Evolutionary conservation across 768 basidiomycete genomes (phyloP), one percentile per base, ranked within the genome.

Genomic region (Lactarius sp.): DNA sequence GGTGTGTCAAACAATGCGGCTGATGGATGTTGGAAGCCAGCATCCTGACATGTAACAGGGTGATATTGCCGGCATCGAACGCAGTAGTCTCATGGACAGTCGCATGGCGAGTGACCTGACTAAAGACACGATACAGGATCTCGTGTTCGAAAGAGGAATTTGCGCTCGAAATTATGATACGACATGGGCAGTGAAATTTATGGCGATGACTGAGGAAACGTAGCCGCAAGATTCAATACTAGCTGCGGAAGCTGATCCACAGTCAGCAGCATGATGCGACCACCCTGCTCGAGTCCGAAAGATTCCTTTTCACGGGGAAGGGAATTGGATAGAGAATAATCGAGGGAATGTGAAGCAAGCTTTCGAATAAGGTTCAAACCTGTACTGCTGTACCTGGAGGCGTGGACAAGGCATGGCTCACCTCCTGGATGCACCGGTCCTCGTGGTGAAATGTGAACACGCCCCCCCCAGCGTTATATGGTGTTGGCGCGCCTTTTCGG

Each of bases 371-470:
- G 6, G 44, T 60, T 39, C 64, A 34, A 66, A 50, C 36, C 39
- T 13, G 33, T 16, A 56, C 42, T 9, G 39, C 14, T 22, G 60
- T 49, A 52, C 27, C 13, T 33, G 18, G n/a, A 52, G 34, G 44
- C 20, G 64, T 27, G 52, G 36, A 60, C 14, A 33, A 52, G 27
- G 52, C 51, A 13, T 69, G 27, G 66, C 82, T 51, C 56, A 90
- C 92, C 77, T 84, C 75, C 60, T 81, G 79, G 56, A 94, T 84
- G 47, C 78, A 78, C 47, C 87, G 86, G 73, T 97, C 94, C 72
- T 97, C 95, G 0, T 89, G 86, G 70, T 97, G 94, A 76, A 91
- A 96, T 2, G 84, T 76, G 70, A 86, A 89, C 6, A 85, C 76
- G 0, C 85, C 83, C 58, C 85, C 84, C 58, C 85, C 84, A 2